Evolutionary conservation across 1,284 basidiomycete species (phyloP).

Genomic region (Pseudomicrostroma phylloplanum): DNA sequence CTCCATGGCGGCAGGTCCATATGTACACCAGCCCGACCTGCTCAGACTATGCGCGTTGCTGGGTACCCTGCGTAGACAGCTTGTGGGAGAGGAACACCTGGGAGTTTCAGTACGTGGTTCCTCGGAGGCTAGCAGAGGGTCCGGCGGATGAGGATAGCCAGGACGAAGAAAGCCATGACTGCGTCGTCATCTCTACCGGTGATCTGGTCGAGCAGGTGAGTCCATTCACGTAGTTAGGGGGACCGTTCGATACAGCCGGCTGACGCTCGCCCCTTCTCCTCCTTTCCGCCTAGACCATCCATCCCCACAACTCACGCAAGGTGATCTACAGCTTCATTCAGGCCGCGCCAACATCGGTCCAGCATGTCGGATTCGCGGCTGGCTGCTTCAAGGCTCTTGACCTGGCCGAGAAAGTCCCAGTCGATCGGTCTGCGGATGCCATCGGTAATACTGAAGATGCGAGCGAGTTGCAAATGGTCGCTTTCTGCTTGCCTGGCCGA

Average conservation of each 20-base stretch:
- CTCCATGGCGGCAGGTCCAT: constrained; percentile 77
- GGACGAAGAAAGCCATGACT: constrained; percentile 50
- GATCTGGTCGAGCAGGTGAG: constrained; percentile 55
- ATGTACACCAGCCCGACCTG: constrained; percentile 83
- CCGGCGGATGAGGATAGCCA: constrained; percentile 17
- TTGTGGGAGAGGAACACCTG: constrained; percentile 96
- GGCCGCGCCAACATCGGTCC: constrained; percentile 78
- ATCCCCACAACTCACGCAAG: constrained; percentile 88
- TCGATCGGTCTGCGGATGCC: background rate
- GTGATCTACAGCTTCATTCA: constrained; percentile 91
- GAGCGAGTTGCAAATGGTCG: constrained; percentile 74
- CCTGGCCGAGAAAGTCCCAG: constrained; percentile 10
- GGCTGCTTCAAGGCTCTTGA: constrained; percentile 66
- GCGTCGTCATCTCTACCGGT: constrained; percentile 81
- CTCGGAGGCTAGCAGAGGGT: constrained; percentile 56
- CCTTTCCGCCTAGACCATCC: constrained; percentile 63
- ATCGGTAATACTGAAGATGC: constrained; percentile 18
- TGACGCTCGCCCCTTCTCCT: constrained; percentile 4
- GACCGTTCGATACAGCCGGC: too few relatives aligned
- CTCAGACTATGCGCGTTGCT: constrained; percentile 83
- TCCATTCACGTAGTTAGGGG: constrained; percentile 1
- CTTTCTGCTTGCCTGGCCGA: constrained; percentile 80
- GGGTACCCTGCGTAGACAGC: constrained; percentile 94
- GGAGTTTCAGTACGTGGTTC: constrained; percentile 95
- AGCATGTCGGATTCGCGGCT: constrained; percentile 91